Evolutionary conservation across 2,329 filamentous ascomycete genomes (phyloP), one percentile per base, ranked within the genome.

Genomic region (Thelonectria blattea): DNA sequence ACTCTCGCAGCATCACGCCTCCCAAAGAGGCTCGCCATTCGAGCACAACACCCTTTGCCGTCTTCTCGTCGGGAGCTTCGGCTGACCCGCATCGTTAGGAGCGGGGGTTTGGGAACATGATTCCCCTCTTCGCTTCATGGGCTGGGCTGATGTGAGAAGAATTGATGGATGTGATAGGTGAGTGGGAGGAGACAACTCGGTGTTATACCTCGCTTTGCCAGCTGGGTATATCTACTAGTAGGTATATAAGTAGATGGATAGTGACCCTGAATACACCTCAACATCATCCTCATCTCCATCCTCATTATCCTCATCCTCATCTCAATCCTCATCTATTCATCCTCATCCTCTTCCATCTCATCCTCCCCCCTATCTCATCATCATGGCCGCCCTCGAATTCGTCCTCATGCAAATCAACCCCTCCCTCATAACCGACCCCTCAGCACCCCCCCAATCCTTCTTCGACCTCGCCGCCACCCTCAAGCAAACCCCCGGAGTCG

Each of bases 371-470:
- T 52, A 24, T 45, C 32, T 7, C 22, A 15, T 61, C 57, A 65
- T 48, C 54, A 75, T 75, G 68, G 60, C 73, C 6, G 53, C 66
- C 55, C 58, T 75, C 64, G 71, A 75, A 39, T 63, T 75, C 52
- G 69, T 72, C 58, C 67, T 69, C 57, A 61, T 77, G 64, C 71
- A 68, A 55, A 74, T 78, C 66, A 73, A 72, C 53, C 66, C 69
- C 18, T 51, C 63, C 41, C 67, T 70, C 50, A 65, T 71, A 39
- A 60, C 65, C 43, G 61, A 65, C 49, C 61, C 69, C n/a, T 61
- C 68, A 15, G 61, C 65, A 15, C 70, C 72, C 20, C 71, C 71
- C 10, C 64, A 69, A 37, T 64, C 68, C 48, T 68, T 74, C 53
- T 62, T 67, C 56, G 64, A 67, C 45, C 63, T 70, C 65, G 70